These are phyloP conservation scores for Clitopilus hobsonii DNA, from an alignment of 768 basidiomycete genomes.

Conservation along the genomic window DNA sequence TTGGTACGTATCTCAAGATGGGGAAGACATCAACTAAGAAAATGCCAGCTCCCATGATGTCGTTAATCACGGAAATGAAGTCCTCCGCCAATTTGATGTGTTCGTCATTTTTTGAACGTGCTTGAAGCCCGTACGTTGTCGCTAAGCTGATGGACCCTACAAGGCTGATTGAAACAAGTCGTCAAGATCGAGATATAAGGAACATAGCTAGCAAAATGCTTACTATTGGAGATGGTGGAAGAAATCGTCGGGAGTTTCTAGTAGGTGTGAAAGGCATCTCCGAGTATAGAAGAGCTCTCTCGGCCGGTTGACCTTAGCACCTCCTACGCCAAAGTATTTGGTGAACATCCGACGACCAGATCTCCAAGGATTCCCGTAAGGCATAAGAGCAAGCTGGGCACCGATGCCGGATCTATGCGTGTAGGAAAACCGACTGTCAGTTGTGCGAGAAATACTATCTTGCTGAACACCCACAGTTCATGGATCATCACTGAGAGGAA, in stretches of 20 bases:
- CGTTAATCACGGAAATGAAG: too few species aligned
- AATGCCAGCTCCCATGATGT: not conserved
- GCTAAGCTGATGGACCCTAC: conserved; percentile 23
- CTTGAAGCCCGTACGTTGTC: too few species aligned
- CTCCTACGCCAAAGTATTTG: not conserved
- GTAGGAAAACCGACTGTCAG: not conserved
- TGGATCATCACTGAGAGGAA: not conserved
- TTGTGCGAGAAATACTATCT: not conserved
- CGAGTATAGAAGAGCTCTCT: not conserved
- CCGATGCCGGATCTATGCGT: not conserved
- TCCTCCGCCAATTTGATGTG: conserved; percentile 18
- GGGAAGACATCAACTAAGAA: not conserved
- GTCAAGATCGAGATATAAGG: not conserved
- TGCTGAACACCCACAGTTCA: not conserved
- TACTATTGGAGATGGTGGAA: not conserved
- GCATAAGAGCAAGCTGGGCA: not conserved
- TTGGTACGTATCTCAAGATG: not conserved
- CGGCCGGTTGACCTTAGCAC: not conserved
- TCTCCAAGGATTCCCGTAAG: not conserved
- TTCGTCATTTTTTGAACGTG: conserved; percentile 18
- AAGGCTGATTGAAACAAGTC: conserved; percentile 14
- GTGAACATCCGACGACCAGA: not conserved
- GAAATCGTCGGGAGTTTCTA: not conserved
- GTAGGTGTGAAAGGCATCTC: not conserved
- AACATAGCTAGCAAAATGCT: too few species aligned